These are phyloP conservation scores for Stemphylium beticola DNA, from an alignment of 2,329 filamentous ascomycete genomes.

Conservation along the genomic window DNA sequence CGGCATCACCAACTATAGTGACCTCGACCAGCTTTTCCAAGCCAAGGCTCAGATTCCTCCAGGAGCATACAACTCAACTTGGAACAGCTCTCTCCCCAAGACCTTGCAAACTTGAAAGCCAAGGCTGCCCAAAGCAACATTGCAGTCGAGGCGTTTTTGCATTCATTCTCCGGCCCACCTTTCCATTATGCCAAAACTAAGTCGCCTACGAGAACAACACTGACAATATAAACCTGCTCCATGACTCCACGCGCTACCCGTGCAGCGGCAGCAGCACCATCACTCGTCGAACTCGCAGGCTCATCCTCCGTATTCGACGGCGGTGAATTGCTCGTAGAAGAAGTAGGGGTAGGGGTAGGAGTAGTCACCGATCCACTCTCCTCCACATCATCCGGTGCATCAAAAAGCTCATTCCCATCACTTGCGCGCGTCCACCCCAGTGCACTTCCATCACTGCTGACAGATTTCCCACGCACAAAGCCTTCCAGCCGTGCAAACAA, in stretches of 20 bases:
- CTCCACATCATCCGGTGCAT: constrained; percentile 19
- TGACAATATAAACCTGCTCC: constrained; percentile 14
- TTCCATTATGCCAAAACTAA: background rate
- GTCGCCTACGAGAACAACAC: constrained; percentile 13
- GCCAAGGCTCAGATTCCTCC: background rate
- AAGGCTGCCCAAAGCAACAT: background rate
- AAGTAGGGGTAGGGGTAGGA: background rate
- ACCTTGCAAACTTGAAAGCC: background rate
- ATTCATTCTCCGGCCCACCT: no score
- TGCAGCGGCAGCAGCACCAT: constrained; percentile 11
- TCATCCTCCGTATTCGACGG: constrained; percentile 4
- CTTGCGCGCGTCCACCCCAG: constrained; percentile 16
- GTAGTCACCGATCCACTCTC: background rate
- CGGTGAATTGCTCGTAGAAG: background rate
- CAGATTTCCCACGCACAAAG: constrained; percentile 20
- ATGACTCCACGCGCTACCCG: constrained; percentile 5
- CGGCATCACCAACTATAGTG: background rate
- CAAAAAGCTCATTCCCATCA: constrained; percentile 13
- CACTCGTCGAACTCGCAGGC: constrained; percentile 5
- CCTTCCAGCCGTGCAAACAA: constrained; percentile 33
- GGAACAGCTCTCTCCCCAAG: background rate
- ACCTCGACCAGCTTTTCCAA: background rate
- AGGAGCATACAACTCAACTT: background rate
- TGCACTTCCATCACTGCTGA: constrained; percentile 10
- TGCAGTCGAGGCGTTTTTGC: background rate